Percentiles rank a stretch among this genome's conserved stretches.
These are phyloP conservation scores for Phellinidium pouzarii DNA, from an alignment of 1,284 basidiomycete species.

Conservation along the genomic window DNA sequence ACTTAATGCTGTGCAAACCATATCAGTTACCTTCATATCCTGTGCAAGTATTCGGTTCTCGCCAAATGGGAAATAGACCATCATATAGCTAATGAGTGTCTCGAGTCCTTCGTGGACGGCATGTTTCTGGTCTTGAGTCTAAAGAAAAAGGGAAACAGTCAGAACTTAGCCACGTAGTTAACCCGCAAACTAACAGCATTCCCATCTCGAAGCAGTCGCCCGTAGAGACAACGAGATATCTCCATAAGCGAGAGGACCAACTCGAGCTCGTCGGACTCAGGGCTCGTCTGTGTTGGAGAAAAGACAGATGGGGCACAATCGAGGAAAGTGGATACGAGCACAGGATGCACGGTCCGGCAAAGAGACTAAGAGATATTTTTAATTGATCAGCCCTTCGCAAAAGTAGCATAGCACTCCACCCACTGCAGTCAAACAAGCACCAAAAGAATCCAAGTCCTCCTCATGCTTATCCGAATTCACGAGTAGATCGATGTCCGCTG, in stretches of 20 bases:
- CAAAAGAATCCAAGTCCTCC: background rate
- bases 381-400: conserved; percentile 3
- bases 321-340: conserved; percentile 74
- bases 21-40: conserved; percentile 50
- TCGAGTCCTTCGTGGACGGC: conserved; percentile 40
- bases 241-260: conserved; percentile 56
- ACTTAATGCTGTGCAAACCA: background rate
- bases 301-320: conserved; percentile 82
- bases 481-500: conserved; percentile 9
- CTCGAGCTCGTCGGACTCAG: conserved; percentile 57
- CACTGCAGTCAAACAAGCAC: conserved; percentile 6
- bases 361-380: conserved; percentile 38
- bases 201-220: conserved; percentile 40
- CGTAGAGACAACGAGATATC: conserved; percentile 65
- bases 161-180: conserved; percentile 16
- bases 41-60: conserved; percentile 31
- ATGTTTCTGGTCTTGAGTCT: conserved; percentile 6
- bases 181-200: conserved; percentile 23
- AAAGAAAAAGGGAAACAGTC: conserved; percentile 19
- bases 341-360: conserved; percentile 57
- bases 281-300: conserved; percentile 47
- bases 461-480: background rate
- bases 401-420: conserved; percentile 8
- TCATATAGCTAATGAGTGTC: conserved; percentile 63
- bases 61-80: conserved; percentile 79